A percentile compares a stretch with the other conserved stretches of the same genome.
phyloP scores from a whole-genome alignment of 179 eudicot species.

The Spergularia azorica region DNA sequence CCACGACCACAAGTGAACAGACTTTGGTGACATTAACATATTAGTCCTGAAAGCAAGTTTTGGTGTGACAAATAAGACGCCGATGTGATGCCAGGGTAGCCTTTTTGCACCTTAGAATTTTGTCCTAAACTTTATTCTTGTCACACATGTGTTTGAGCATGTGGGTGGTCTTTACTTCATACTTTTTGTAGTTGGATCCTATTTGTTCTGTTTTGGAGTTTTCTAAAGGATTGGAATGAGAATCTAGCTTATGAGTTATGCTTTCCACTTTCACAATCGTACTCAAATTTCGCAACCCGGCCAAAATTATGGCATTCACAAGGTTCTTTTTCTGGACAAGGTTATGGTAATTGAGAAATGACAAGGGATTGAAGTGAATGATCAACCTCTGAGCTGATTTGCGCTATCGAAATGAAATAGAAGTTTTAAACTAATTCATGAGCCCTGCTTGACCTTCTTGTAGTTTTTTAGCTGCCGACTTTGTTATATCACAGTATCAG shows the following conservation, averaged over 20 bases:
- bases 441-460: neutral
- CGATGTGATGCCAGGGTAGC: neutral
- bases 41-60: neutral
- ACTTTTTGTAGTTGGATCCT: neutral
- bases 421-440: too few species aligned
- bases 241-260: neutral
- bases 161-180: constrained; percentile 16
- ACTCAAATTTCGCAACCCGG: neutral
- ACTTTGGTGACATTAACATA: neutral
- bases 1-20: neutral
- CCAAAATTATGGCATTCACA: too few species aligned
- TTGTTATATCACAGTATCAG: neutral
- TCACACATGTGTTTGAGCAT: constrained; percentile 21
- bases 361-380: too few species aligned
- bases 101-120: neutral
- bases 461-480: neutral
- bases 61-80: neutral
- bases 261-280: neutral
- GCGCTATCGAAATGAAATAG: too few species aligned
- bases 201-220: constrained; percentile 11
- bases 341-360: too few species aligned
- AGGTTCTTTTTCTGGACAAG: too few species aligned
- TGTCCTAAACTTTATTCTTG: neutral
- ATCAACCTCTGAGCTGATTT: too few species aligned
- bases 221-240: neutral